Conservation (phyloP, 2,329 filamentous ascomycete genomes). For the Fusarium lateritium region DNA sequence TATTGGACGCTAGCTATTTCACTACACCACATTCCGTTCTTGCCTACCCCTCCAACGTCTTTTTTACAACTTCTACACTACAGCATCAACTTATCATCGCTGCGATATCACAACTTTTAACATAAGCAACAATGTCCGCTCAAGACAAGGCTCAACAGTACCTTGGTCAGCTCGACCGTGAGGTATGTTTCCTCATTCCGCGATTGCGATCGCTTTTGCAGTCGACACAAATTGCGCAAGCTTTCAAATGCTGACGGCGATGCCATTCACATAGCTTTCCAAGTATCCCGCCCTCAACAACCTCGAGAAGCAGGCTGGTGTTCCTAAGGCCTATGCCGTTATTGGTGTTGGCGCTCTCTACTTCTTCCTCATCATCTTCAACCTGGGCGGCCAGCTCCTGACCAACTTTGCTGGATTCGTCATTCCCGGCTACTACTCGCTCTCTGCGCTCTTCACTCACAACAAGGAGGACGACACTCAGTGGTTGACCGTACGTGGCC, state of each 20-base stretch:
- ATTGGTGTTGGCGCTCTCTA: constrained; percentile 84
- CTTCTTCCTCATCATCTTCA: constrained; percentile 94
- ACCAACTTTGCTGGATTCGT: constrained; percentile 90
- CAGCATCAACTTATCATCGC: constrained; percentile 33
- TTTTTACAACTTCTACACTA: constrained; percentile 31
- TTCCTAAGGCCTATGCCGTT: constrained; percentile 88
- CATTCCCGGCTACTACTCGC: constrained; percentile 87
- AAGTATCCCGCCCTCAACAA: constrained; percentile 89
- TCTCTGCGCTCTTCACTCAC: constrained; percentile 80
- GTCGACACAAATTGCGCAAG: constrained; percentile 36
- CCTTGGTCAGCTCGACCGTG: constrained; percentile 84
- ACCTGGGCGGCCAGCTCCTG: constrained; percentile 89
- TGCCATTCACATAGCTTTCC: constrained; percentile 73
- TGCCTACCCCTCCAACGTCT: constrained; percentile 39
- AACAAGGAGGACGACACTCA: constrained; percentile 85
- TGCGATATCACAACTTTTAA: constrained; percentile 47
- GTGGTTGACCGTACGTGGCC: constrained; percentile 76
- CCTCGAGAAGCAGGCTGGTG: constrained; percentile 85
- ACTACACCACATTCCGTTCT: constrained; percentile 38
- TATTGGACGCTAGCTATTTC: constrained; percentile 40
- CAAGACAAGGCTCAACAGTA: constrained; percentile 85
- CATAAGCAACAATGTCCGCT: constrained; percentile 69
- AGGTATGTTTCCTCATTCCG: constrained; percentile 69
- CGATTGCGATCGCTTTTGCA: constrained; percentile 19
- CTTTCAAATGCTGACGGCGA: constrained; percentile 44